Percentiles rank a stretch among this genome's conserved stretches.
Conservation (phyloP, 2,329 filamentous ascomycete species). For the Alternaria postmessia region DNA sequence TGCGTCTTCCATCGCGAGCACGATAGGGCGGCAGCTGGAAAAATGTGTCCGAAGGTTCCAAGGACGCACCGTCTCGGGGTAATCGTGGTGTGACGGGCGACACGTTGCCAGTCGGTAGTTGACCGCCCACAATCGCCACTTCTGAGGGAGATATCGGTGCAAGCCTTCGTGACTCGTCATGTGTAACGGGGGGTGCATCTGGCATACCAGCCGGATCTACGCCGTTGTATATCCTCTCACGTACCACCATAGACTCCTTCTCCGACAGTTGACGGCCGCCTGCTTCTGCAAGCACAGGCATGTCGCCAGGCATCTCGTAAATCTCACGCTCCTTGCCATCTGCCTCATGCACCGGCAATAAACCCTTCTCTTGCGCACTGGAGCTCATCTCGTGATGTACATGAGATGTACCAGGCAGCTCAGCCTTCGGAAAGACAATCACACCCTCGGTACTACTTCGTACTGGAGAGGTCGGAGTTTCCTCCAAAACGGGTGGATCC, state of each 20-base stretch:
- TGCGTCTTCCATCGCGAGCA: constrained; percentile 28
- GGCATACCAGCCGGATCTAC: constrained; percentile 44
- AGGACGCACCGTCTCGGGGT: constrained; percentile 42
- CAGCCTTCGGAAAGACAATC: constrained; percentile 56
- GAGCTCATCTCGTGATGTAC: constrained; percentile 24
- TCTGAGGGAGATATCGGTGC: constrained; percentile 38
- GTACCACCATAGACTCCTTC: constrained; percentile 57
- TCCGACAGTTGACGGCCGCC: constrained; percentile 57
- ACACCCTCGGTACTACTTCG: constrained; percentile 31
- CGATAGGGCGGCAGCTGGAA: constrained; percentile 38
- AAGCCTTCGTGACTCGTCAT: constrained; percentile 33
- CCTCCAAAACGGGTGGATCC: constrained; percentile 29
- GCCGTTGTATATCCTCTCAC: constrained; percentile 58
- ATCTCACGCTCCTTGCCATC: constrained; percentile 51
- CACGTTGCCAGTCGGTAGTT: constrained; percentile 28
- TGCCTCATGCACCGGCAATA: constrained; percentile 37
- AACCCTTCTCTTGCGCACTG: constrained; percentile 27
- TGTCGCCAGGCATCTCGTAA: constrained; percentile 63
- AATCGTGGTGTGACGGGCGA: constrained; percentile 45
- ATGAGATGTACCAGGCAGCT: constrained; percentile 50
- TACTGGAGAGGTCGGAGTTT: constrained; percentile 32
- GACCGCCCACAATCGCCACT: constrained; percentile 39
- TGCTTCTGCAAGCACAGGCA: constrained; percentile 62
- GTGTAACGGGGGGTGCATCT: constrained; percentile 25
- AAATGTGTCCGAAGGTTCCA: constrained; percentile 44